A percentile compares a stretch with the other conserved stretches of the same genome.
phyloP scores from a whole-genome alignment of 1,284 basidiomycete species.

The Pseudozyma thailandica region DNA sequence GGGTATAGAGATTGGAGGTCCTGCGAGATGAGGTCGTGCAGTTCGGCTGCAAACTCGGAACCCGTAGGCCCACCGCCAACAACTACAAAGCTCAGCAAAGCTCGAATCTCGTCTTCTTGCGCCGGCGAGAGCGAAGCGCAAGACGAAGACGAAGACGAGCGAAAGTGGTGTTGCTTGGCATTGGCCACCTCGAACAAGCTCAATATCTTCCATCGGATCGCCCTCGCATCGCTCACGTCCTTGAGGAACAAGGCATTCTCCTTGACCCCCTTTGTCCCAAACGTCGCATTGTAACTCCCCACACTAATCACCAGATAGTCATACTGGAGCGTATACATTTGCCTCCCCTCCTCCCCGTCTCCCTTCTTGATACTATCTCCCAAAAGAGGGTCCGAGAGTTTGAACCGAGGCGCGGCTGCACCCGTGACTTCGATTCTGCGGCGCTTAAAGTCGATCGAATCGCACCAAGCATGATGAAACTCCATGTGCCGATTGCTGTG shows the following conservation, averaged over 20 bases:
- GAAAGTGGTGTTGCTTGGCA: conserved; percentile 3
- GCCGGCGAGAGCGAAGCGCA: no score
- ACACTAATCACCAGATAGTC: conserved; percentile 87
- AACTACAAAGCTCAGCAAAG: conserved; percentile 43
- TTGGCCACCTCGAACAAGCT: conserved; percentile 84
- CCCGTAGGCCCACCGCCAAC: conserved; percentile 58
- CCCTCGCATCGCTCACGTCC: conserved; percentile 82
- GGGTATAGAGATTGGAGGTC: conserved; percentile 75
- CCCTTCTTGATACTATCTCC: not conserved
- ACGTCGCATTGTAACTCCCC: conserved; percentile 82
- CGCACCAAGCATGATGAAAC: conserved; percentile 69
- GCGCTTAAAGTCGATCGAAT: conserved; percentile 32
- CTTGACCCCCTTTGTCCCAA: conserved; percentile 71
- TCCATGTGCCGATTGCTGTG: conserved; percentile 66
- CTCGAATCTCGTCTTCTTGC: conserved; percentile 62
- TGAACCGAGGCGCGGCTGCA: conserved; percentile 55
- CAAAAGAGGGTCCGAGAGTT: conserved; percentile 73
- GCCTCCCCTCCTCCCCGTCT: not conserved
- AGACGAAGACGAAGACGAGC: conserved; percentile 75
- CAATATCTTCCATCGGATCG: conserved; percentile 79
- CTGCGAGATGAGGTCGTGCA: conserved; percentile 76
- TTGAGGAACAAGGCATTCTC: conserved; percentile 73
- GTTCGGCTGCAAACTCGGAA: conserved; percentile 73
- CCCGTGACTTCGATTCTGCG: conserved; percentile 22
- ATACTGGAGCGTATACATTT: conserved; percentile 39